A percentile compares a stretch with the other conserved stretches of the same genome.
Conservation (phyloP, 306 rosid genomes). For the Fragaria nilgerrensis region DNA sequence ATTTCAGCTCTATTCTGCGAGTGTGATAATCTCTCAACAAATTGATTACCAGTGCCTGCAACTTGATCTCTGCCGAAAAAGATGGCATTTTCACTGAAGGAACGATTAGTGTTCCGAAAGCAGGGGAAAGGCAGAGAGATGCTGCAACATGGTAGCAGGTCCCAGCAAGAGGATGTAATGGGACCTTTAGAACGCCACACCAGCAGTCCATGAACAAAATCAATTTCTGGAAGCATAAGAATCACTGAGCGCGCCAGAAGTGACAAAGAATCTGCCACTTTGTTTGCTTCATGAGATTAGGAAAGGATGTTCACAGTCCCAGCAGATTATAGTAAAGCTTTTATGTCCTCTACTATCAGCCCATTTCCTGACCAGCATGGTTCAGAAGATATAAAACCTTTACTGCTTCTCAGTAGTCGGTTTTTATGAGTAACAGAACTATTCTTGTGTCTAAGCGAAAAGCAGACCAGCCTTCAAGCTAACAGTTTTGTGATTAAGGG, state of each 20-base stretch:
- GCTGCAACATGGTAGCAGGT: conserved; percentile 63
- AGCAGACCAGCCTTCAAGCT: neutral
- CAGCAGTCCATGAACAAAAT: conserved; percentile 61
- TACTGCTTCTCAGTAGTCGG: neutral
- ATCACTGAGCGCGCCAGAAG: too few species aligned
- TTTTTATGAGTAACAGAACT: too few species aligned
- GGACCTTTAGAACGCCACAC: conserved; percentile 78
- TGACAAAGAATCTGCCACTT: too few species aligned
- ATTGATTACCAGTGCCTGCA: conserved; percentile 63
- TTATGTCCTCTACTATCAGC: neutral
- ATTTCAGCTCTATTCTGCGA: conserved; percentile 62
- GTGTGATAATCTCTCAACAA: conserved; percentile 71
- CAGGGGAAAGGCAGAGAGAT: conserved; percentile 66
- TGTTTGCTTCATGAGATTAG: too few species aligned
- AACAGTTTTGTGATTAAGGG: neutral
- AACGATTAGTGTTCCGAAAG: conserved; percentile 44
- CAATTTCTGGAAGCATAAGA: too few species aligned
- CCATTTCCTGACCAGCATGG: too few species aligned
- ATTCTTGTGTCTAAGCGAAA: neutral
- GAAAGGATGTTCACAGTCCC: too few species aligned
- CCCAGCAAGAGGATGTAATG: conserved; percentile 37
- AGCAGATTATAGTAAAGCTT: neutral
- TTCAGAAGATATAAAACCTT: neutral
- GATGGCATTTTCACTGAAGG: conserved; percentile 61
- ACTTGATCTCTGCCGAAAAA: conserved; percentile 80